Conservation (phyloP, 306 rosid species). For the apple (Malus domestica) region ASM211411v1 NC_041796.1:374001-374500, state of each 20-base stretch:
- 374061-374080: constrained; percentile 91
- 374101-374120: constrained; percentile 82
- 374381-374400: constrained; percentile 87
- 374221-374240: constrained; percentile 91
- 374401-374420: constrained; percentile 94
- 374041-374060: constrained; percentile 85
- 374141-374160: constrained; percentile 66
- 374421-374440: constrained; percentile 98
- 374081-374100: constrained; percentile 94
- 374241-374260: constrained; percentile 75
- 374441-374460: constrained; percentile 93
- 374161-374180: constrained; percentile 74
- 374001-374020: background rate
- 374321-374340: background rate
- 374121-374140: constrained; percentile 92
- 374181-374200: constrained; percentile 96
- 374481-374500: constrained; percentile 94
- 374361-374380: constrained; percentile 98
- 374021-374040: constrained; percentile 28
- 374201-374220: constrained; percentile 76
- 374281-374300: background rate
- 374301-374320: background rate
- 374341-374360: constrained; percentile 41
- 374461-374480: constrained; percentile 99
- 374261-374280: background rate